A percentile compares a stretch with the other conserved stretches of the same genome.
Conservation (phyloP, 1,284 basidiomycete species). For the Lignosus rhinocerotis region DNA sequence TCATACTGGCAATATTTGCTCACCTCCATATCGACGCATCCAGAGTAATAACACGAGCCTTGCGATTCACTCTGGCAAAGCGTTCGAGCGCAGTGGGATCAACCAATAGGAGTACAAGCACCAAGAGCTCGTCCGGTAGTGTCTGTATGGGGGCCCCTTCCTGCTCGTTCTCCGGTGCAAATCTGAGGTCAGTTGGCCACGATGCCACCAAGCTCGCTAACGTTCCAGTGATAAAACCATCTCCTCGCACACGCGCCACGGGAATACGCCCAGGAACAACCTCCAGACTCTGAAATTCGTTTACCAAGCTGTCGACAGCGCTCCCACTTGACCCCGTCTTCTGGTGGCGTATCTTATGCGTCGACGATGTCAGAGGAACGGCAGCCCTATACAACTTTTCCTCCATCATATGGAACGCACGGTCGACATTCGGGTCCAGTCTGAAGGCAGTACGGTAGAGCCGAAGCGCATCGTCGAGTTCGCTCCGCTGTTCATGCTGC, state of each 20-base stretch:
- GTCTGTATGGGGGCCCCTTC: constrained; percentile 53
- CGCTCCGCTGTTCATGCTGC: constrained; percentile 68
- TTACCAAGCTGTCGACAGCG: constrained; percentile 13
- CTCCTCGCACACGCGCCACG: constrained; percentile 23
- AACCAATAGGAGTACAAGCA: constrained; percentile 62
- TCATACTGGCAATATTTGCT: constrained; percentile 16
- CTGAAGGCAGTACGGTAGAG: constrained; percentile 82
- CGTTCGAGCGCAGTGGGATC: constrained; percentile 74
- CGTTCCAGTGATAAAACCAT: constrained; percentile 34
- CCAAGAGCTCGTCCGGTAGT: constrained; percentile 77
- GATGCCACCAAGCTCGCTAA: constrained; percentile 48
- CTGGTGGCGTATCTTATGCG: constrained; percentile 10
- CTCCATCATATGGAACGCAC: constrained; percentile 59
- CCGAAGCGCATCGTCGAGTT: constrained; percentile 71
- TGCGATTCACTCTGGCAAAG: constrained; percentile 72
- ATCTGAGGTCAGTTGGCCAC: constrained; percentile 55
- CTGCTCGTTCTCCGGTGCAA: constrained; percentile 69
- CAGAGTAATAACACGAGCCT: constrained; percentile 69
- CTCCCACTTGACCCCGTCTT: constrained; percentile 10
- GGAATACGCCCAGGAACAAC: constrained; percentile 13
- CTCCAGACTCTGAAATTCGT: constrained; percentile 15
- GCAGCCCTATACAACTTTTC: constrained; percentile 27
- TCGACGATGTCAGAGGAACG: constrained; percentile 15
- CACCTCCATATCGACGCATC: constrained; percentile 78
- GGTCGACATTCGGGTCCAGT: constrained; percentile 69